Conservation (phyloP, 257 asterid species). For the Gardenia jasminoides region DNA sequence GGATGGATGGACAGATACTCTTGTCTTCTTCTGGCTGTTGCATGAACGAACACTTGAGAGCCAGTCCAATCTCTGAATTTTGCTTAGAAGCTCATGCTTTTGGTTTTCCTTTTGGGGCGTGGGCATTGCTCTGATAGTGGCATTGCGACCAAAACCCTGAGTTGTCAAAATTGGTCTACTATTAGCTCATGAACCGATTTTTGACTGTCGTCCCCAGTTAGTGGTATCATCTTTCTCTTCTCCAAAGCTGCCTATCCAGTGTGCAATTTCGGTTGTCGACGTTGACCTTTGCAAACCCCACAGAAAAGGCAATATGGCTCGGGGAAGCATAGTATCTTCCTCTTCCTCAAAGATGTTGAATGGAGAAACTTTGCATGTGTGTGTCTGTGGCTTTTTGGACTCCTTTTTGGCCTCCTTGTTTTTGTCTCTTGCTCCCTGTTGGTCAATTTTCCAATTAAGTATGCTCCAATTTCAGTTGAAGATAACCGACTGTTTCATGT, state of each 20-base stretch:
- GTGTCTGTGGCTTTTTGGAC: constrained; percentile 16
- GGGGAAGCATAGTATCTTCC: constrained; percentile 24
- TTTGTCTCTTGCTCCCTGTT: constrained; percentile 18
- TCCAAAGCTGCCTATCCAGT: constrained; percentile 21
- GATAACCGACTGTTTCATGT: constrained; percentile 16
- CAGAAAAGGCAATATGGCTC: constrained; percentile 2
- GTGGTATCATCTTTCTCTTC: constrained; percentile 24
- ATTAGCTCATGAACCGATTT: constrained; percentile 13
- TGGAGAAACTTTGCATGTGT: too few relatives aligned
- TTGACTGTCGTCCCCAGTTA: constrained; percentile 16
- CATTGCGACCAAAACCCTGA: constrained; percentile 7
- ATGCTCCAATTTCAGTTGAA: constrained; percentile 10
- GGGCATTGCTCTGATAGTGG: constrained; percentile 14
- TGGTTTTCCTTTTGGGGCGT: neutral
- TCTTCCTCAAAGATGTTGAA: neutral
- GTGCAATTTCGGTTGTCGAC: constrained; percentile 19
- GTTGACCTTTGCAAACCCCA: constrained; percentile 27
- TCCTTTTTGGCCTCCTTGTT: constrained; percentile 24
- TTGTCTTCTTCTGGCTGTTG: constrained; percentile 2
- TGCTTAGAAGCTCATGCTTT: constrained; percentile 3
- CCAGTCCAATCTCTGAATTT: constrained; percentile 10
- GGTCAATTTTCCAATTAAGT: constrained; percentile 24
- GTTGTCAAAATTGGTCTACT: constrained; percentile 10
- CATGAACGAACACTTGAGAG: constrained; percentile 2
- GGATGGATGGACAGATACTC: constrained; percentile 7